These are phyloP conservation scores for Talaromyces sp. DNA, from an alignment of 2,329 filamentous ascomycete genomes.

Conservation along the genomic window DNA sequence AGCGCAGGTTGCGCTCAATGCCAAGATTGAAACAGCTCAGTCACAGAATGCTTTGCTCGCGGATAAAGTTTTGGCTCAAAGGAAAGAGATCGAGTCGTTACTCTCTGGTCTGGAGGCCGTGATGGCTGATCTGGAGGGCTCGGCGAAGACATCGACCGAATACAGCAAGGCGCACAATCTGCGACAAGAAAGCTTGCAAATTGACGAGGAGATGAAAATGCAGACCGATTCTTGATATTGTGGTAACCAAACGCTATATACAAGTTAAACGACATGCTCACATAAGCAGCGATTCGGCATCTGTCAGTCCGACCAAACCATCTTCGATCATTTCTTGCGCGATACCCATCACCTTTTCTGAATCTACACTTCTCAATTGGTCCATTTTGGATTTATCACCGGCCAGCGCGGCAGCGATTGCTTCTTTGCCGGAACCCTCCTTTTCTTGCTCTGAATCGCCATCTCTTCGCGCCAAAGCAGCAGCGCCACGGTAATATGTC, in stretches of 20 bases:
- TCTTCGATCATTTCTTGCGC: constrained; percentile 54
- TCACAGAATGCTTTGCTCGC: constrained; percentile 52
- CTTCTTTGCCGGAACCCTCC: constrained; percentile 48
- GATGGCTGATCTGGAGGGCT: constrained; percentile 55
- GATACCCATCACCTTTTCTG: constrained; percentile 42
- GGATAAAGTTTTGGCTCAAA: constrained; percentile 51
- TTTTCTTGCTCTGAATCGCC: constrained; percentile 42
- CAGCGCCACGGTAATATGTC: constrained; percentile 56
- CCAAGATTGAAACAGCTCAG: constrained; percentile 50
- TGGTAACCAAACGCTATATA: constrained; percentile 4
- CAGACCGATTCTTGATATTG: constrained; percentile 23
- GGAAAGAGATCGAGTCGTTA: constrained; percentile 55
- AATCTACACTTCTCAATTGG: constrained; percentile 31
- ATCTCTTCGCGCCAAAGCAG: constrained; percentile 38
- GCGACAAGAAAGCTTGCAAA: constrained; percentile 41
- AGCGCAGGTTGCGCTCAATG: constrained; percentile 48
- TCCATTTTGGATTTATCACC: constrained; percentile 40
- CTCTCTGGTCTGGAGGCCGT: constrained; percentile 54
- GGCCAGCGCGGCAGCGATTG: constrained; percentile 46
- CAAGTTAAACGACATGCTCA: constrained; percentile 21
- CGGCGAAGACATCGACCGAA: constrained; percentile 41
- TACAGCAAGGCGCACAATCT: constrained; percentile 38
- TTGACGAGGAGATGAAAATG: constrained; percentile 42
- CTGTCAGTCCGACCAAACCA: constrained; percentile 42
- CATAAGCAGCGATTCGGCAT: constrained; percentile 33